A percentile compares a stretch with the other conserved stretches of the same genome.
phyloP scores from a whole-genome alignment of 441 rosid species.

The Capsella rubella region DNA sequence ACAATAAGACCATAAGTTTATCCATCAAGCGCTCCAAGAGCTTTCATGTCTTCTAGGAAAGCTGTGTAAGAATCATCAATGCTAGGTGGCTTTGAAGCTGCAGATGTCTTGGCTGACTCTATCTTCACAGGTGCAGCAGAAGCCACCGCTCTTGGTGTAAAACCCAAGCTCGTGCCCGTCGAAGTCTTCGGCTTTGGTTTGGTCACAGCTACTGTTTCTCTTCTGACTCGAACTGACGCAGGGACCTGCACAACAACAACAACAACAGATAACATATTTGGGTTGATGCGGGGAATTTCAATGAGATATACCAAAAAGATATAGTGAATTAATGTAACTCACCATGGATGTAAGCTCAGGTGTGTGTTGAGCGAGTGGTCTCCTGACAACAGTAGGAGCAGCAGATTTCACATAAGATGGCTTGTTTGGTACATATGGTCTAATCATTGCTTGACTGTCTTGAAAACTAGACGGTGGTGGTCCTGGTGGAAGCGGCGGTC shows the following conservation, averaged over 20 bases:
- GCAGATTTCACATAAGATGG: conserved; percentile 97
- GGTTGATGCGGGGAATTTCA: not conserved
- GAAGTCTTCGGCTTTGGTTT: conserved; percentile 77
- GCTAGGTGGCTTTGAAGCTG: conserved; percentile 69
- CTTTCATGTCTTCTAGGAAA: conserved; percentile 97
- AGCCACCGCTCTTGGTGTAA: conserved; percentile 42
- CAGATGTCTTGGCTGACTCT: conserved; percentile 58
- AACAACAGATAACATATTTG: conserved; percentile 2
- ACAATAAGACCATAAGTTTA: conserved; percentile 34
- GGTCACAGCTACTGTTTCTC: conserved; percentile 66
- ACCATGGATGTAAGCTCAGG: conserved; percentile 98
- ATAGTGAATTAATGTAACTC: conserved; percentile 34
- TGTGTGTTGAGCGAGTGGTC: conserved; percentile 96
- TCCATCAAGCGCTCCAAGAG: conserved; percentile 90
- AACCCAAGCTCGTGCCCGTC: conserved; percentile 44
- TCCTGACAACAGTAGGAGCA: conserved; percentile 94
- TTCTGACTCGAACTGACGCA: conserved; percentile 90
- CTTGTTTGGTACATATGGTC: conserved; percentile 70
- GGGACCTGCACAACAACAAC: conserved; percentile 64
- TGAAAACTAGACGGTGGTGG: conserved; percentile 79
- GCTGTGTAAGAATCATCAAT: conserved; percentile 86
- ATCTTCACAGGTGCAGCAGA: conserved; percentile 53
- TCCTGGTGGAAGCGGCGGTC: conserved; percentile 96
- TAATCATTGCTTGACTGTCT: conserved; percentile 53
- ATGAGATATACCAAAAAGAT: not conserved